Evolutionary conservation across 768 basidiomycete genomes (phyloP).

Genomic region (Rhodotorula sphaerocarpa): DNA sequence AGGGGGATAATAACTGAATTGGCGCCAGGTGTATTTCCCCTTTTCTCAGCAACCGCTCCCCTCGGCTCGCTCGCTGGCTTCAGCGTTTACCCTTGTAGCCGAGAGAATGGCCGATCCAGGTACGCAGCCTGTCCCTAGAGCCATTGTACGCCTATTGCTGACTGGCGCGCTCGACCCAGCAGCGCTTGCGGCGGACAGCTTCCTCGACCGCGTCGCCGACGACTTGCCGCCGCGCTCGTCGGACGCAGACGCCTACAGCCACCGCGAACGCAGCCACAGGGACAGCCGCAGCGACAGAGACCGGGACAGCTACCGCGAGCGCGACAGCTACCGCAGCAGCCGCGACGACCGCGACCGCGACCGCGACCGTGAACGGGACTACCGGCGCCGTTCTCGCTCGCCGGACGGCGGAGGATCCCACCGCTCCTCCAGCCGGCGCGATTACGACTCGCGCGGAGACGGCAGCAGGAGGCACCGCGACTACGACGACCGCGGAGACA

Average conservation of each 20-base stretch:
- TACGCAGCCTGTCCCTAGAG: too few relatives aligned
- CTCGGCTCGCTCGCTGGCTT: background rate
- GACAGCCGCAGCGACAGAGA: background rate
- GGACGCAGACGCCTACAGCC: constrained; percentile 1
- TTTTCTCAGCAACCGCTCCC: background rate
- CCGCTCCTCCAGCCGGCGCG: constrained; percentile 1
- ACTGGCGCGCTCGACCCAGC: background rate
- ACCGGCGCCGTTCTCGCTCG: background rate
- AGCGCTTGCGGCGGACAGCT: background rate
- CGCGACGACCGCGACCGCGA: constrained; percentile 33
- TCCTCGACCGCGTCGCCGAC: background rate
- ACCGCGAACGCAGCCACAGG: background rate
- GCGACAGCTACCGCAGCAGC: constrained; percentile 28
- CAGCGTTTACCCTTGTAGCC: too few relatives aligned
- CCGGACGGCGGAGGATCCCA: background rate
- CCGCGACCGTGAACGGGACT: constrained; percentile 22
- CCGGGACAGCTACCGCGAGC: constrained; percentile 13
- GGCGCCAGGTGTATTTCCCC: too few relatives aligned
- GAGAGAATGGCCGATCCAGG: background rate
- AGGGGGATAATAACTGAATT: too few relatives aligned
- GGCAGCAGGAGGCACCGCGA: background rate
- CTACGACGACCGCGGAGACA: constrained; percentile 40
- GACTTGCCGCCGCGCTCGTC: background rate
- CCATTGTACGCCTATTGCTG: too few relatives aligned
- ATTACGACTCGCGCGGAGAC: constrained; percentile 25